Base-by-base conservation (phyloP, 75 land plant genomes). In the Cupressus sempervirens region DNA sequence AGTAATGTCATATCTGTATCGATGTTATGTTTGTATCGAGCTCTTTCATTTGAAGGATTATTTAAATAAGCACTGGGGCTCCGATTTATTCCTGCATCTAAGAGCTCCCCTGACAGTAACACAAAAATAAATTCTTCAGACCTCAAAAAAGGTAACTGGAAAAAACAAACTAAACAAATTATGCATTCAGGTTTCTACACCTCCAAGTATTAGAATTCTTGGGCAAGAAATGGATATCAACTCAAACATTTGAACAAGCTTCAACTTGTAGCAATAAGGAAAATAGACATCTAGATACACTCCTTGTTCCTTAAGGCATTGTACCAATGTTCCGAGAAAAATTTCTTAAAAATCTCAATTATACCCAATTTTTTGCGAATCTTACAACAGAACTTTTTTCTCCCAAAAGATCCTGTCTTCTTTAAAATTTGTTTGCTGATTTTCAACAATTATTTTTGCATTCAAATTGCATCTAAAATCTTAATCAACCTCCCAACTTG, bases 31-130 rank as follows among this genome's bases (percentile, higher is more conserved):
- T 92, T 88, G 83, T 98, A 96, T 81, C 86, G 87, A 30, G 88
- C 88, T 41, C 95, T 92, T 76, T 98, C 99, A 30, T 88, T 91
- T 54, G 93, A 84, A 84, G 99, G 99, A 88, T 98, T 98, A 84
- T 96, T 96, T 58, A 98, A 89, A 86, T 98, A 98, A 26, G 98
- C 99, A 91, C 99, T 98, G 30, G 99, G 99, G 88, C 99, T 98
- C 68, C 99, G 94, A 76, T 96, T 98, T 40, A 95, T 91, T 76
- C 96, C 93, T 84, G 98, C 96, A 91, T 93, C 95, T 76, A 94
- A 85, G 48, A 98, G 86, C 85, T 98, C 99, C 56, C 99, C 99
- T 98, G 94, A 36, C 62, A 85, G 41, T 29, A 48, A 45, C 4
- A 84, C 30, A 40, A 62, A 30, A 3, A 70, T 38, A 23, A 72